Evolutionary conservation across 495 filamentous ascomycete species (phyloP), one percentile per base, ranked within the genome.

Genomic region (Aspergillus asperescens): DNA sequence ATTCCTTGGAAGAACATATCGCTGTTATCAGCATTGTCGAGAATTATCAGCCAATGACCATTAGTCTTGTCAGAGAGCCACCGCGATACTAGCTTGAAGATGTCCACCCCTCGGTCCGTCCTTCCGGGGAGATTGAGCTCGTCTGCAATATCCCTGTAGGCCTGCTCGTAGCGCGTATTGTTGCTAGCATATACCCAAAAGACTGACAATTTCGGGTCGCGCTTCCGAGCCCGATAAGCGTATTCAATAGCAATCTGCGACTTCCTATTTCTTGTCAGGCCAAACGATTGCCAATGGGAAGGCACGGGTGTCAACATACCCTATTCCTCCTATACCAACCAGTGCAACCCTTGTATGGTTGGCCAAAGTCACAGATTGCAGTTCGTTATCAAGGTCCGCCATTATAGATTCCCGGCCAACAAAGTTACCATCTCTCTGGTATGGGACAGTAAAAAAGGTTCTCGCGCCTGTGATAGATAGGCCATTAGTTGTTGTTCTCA

Each of bases 181-280:
- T 25, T 44, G 20, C 22, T 28, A 10, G 41, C 23, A 10, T 44
- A 28, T 8, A 44, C 22, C 41, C 41, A 44, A 28, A 44, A 28
- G 7, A 44, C 41, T 10, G 7, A 28, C 41, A 28, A 8, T 25
- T 7, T n/a, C 4, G 41, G 22, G 5, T 20, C 3, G 5, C 9
- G 22, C 12, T 12, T 7, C 24, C 41, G 41, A n/a, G 10, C 12
- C 15, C 41, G 7, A 28, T 44, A 44, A 4, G 41, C 20, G 25
- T 44, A 44, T 20, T 44, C 41, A 18, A 44, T 29, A 28, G 41
- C 22, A 27, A 44, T 27, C 41, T 44, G 24, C 4, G 41, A 44
- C 15, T 44, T 44, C 5, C 41, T 44, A 4, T n/a, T 10, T 27
- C 20, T 44, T 28, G 1, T 44, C n/a, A 29, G 24, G 9, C n/a